Conservation (phyloP, 176 grass and related monocot genomes). For the Aegilops longissima region DNA sequence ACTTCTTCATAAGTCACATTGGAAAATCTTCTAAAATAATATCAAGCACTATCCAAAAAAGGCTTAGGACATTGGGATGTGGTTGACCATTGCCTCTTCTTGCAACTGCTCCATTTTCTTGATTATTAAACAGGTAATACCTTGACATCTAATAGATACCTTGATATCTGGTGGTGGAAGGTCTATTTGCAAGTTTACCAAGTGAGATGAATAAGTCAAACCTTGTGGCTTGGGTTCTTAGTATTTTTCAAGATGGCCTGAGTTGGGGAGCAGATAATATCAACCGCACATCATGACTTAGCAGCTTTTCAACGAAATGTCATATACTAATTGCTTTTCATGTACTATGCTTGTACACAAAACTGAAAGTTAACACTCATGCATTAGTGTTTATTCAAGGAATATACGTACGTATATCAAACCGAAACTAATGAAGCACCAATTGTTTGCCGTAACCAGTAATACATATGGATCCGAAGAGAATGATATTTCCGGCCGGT, state of each 20-base stretch:
- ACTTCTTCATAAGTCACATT: too few species aligned
- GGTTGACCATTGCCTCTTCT: too few species aligned
- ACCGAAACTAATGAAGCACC: background rate
- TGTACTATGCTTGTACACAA: constrained; percentile 52
- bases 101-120: too few species aligned
- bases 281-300: constrained; percentile 89
- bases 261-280: constrained; percentile 89
- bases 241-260: constrained; percentile 82
- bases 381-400: background rate
- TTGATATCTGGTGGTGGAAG: background rate
- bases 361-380: background rate
- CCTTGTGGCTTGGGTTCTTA: constrained; percentile 85
- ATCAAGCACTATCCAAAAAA: too few species aligned
- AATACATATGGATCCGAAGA: too few species aligned
- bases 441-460: too few species aligned
- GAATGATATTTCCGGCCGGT: too few species aligned
- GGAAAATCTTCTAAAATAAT: too few species aligned
- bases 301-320: constrained; percentile 81
- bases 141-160: background rate
- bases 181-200: background rate
- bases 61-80: too few species aligned
- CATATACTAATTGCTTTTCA: constrained; percentile 89
- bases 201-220: constrained; percentile 11
- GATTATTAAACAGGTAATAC: too few species aligned
- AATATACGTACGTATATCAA: background rate